Percentiles rank a stretch among this genome's conserved stretches.
Conservation (phyloP, 2,329 filamentous ascomycete genomes). For the Elsinoe arachidis region DNA sequence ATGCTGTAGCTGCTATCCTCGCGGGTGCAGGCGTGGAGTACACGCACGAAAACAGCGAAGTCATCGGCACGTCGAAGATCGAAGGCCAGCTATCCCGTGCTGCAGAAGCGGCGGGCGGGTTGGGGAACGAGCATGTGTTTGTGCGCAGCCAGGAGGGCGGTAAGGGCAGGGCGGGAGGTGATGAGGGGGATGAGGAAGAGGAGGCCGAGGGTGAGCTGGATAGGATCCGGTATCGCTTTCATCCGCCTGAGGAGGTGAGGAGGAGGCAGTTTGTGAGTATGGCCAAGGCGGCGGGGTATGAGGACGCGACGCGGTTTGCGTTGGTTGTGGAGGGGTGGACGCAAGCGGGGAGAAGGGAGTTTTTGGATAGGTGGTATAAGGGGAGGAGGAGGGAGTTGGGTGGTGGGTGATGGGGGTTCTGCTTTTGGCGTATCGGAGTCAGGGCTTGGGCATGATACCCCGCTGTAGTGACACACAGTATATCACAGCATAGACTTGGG, state of each 20-base stretch:
- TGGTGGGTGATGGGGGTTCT: not conserved
- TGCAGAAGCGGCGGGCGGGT: conserved; percentile 55
- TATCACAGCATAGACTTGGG: not conserved
- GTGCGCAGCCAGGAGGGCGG: not conserved
- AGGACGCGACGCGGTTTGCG: conserved; percentile 73
- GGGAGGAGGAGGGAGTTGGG: conserved; percentile 49
- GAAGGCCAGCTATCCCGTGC: conserved; percentile 73
- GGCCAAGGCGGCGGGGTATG: conserved; percentile 66
- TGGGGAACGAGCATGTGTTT: conserved; percentile 51
- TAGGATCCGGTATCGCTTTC: conserved; percentile 52
- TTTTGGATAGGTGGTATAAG: conserved; percentile 71
- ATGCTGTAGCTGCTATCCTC: conserved; percentile 83
- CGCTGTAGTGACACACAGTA: not conserved
- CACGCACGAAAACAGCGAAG: conserved; percentile 92
- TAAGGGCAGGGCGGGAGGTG: not conserved
- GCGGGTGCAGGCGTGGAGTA: conserved; percentile 84
- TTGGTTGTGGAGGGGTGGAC: conserved; percentile 86
- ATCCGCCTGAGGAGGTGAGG: conserved; percentile 65
- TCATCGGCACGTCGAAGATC: conserved; percentile 85
- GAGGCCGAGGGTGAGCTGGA: conserved; percentile 16
- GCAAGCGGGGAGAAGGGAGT: conserved; percentile 68
- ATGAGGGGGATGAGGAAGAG: conserved; percentile 5
- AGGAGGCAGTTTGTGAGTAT: conserved; percentile 84
- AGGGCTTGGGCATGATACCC: not conserved
- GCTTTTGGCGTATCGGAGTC: not conserved